Base-by-base conservation (phyloP, 371 early-diverging fungal genomes). In the Mortierella sp. region DNA sequence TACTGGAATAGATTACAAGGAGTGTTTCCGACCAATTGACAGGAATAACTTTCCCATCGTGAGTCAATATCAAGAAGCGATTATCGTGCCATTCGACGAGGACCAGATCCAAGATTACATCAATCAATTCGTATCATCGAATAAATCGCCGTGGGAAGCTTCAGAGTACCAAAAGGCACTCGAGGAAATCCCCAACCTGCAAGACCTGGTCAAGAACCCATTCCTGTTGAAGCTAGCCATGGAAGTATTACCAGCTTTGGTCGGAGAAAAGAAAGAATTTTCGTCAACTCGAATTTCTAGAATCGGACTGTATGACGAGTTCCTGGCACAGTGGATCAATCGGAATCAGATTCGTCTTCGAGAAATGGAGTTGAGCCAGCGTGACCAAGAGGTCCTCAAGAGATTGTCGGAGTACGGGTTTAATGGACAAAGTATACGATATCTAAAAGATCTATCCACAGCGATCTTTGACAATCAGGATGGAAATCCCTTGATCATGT, bases 381-480 rank as follows among this genome's bases (percentile, higher is more conserved):
- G 28, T 3, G 64, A 64, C 3, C 8, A 36, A 13, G 52, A 33
- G 4, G 36, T 28, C 6, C 15, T 64, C 24, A 19, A 32, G 48
- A 1, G 7, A 13, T 36, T 64, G 36, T 9, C 32, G 19, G 64
- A 52, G 4, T 19, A 47, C 4, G 52, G 64, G 16, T 64, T 64
- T 28, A 33, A 19, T 1, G 9, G 15, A 28, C 13, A 3, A 1
- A 61, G 33, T 1, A 7, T 60, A 6, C 19, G 24, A 9, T 69
- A 36, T 38, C 21, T 36, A 11, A 60, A 50, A 10, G 61, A 48
- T 1, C 38, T 69, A 2, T 48, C 69, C 2, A 36, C 19, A 22
- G 50, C 69, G 11, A 69, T 69, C 22, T 69, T 38, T 38, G 19
- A 52, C 3, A 11, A 53, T 11, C 69, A 69, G 16, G 62, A 41